These are phyloP conservation scores for Babesia gibsoni DNA, from an alignment of 169 alveolate species.

Conservation along the genomic window DNA sequence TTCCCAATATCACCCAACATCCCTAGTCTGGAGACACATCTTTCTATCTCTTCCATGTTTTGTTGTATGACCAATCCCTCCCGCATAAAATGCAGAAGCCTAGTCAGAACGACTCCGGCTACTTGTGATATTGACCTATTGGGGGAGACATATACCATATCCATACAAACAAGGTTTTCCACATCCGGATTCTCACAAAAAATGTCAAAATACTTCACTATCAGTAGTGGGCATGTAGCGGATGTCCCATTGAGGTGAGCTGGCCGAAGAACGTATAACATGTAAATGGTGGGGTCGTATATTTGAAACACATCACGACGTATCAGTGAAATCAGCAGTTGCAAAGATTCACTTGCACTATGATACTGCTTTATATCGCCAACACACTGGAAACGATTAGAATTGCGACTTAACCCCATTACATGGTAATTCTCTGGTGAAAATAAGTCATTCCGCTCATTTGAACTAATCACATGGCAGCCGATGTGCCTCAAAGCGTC, in stretches of 20 bases:
- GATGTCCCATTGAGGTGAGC: not conserved
- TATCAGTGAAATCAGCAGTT: constrained; percentile 14
- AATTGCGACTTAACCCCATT: constrained; percentile 38
- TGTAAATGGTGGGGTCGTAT: constrained; percentile 58
- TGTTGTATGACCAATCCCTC: constrained; percentile 15
- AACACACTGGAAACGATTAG: constrained; percentile 34
- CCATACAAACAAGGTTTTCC: constrained; percentile 39
- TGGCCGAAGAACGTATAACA: constrained; percentile 34
- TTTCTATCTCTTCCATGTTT: constrained; percentile 18
- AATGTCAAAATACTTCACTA: constrained; percentile 62
- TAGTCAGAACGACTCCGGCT: constrained; percentile 5
- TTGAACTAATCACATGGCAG: not conserved
- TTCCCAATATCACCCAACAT: constrained; percentile 9
- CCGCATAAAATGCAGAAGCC: constrained; percentile 32
- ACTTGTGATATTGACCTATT: constrained; percentile 40
- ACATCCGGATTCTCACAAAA: constrained; percentile 33
- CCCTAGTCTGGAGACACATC: constrained; percentile 1
- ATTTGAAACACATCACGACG: constrained; percentile 49
- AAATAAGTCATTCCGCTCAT: not conserved
- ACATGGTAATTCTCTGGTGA: constrained; percentile 29
- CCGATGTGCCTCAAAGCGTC: constrained; percentile 56
- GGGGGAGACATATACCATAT: constrained; percentile 32
- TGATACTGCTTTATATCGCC: constrained; percentile 21
- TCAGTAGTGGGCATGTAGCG: not conserved
- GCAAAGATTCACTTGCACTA: constrained; percentile 27